Evolutionary conservation across 257 asterid genomes (phyloP).

Genomic region (Dorcoceras hygrometricum): DNA sequence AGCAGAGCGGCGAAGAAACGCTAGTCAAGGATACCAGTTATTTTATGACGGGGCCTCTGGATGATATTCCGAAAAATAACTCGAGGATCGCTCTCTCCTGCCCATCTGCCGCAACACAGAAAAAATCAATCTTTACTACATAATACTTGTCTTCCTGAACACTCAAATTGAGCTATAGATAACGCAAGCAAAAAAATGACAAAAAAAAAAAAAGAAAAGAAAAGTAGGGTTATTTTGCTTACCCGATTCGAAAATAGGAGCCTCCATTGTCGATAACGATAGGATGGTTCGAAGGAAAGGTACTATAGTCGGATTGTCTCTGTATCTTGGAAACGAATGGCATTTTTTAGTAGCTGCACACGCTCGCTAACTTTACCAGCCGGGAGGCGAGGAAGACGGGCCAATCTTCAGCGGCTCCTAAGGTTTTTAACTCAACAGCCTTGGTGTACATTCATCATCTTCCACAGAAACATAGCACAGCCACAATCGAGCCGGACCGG

Average conservation of each 20-base stretch:
- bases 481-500: neutral
- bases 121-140: neutral
- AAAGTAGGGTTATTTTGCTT: slow-evolving; percentile 30
- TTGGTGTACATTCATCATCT: neutral
- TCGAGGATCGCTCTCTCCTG: slow-evolving; percentile 92
- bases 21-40: slow-evolving; percentile 48
- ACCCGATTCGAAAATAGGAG: slow-evolving; percentile 97
- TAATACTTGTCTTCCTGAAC: neutral
- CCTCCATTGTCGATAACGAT: slow-evolving; percentile 97
- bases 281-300: slow-evolving; percentile 61
- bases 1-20: neutral
- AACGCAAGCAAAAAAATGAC: neutral
- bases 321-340: neutral
- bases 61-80: slow-evolving; percentile 89
- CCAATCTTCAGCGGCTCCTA: neutral
- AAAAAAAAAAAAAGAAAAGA: too few relatives aligned
- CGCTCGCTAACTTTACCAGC: neutral
- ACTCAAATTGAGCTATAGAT: neutral
- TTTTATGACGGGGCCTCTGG: slow-evolving; percentile 97
- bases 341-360: neutral
- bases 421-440: too few relatives aligned
- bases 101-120: slow-evolving; percentile 59
- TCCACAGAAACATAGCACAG: slow-evolving; percentile 17
- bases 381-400: neutral
- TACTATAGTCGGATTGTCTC: slow-evolving; percentile 19